A percentile compares a stretch with the other conserved stretches of the same genome.
phyloP scores from a whole-genome alignment of 805 yeast species.

The Lachancea quebecensis region DNA sequence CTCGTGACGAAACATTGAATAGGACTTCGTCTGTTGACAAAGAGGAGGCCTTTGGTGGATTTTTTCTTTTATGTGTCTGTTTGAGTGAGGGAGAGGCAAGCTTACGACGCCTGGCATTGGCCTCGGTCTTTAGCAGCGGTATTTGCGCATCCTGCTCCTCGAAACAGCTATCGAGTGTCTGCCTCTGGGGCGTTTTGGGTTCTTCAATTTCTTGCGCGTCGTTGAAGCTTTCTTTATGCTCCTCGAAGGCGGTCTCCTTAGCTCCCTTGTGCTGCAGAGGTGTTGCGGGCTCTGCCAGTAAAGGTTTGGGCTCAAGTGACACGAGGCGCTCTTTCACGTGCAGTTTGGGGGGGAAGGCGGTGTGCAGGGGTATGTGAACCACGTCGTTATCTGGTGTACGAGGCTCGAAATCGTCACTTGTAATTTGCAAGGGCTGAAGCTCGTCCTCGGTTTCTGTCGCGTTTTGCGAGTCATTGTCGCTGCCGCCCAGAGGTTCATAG shows the following conservation, averaged over 20 bases:
- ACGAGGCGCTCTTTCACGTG: background rate
- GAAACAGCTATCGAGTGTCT: no score
- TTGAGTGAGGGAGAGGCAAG: conserved; percentile 10
- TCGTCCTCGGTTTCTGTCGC: conserved; percentile 35
- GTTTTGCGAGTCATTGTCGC: conserved; percentile 41
- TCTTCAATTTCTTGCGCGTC: background rate
- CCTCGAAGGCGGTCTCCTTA: background rate
- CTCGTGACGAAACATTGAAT: conserved; percentile 14
- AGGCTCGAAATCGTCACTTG: conserved; percentile 16
- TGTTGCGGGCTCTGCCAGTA: no score
- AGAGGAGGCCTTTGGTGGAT: conserved; percentile 16
- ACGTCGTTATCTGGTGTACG: conserved; percentile 16
- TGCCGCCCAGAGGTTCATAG: conserved; percentile 42
- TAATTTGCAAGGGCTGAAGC: conserved; percentile 20
- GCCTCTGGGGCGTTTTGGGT: conserved; percentile 5
- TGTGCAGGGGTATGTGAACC: background rate
- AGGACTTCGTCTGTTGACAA: conserved; percentile 27
- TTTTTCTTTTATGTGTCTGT: conserved; percentile 14
- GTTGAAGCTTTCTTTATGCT: background rate
- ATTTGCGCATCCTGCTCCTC: background rate
- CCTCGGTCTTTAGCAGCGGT: background rate
- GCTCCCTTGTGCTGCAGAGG: background rate
- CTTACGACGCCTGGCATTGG: conserved; percentile 8
- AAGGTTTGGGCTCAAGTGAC: no score
- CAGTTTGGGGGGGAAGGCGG: background rate